Conservation (phyloP, 495 filamentous ascomycete species). For the Paragyromitra xinjiangensis region DNA sequence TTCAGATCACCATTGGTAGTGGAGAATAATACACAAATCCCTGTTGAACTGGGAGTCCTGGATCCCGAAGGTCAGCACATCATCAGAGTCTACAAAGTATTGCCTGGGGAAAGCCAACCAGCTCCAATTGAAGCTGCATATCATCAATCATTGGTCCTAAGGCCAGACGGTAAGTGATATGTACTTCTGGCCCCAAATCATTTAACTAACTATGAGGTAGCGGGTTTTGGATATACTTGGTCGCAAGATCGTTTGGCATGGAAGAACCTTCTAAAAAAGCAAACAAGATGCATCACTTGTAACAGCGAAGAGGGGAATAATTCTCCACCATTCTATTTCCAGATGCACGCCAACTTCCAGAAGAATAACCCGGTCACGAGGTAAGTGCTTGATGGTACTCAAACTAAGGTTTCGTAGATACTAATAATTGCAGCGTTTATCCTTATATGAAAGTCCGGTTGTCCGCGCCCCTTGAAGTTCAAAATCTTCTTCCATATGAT, state of each 20-base stretch:
- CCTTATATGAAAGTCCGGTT: slow-evolving; percentile 93
- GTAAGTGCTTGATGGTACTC: slow-evolving; percentile 57
- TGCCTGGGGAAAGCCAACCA: slow-evolving; percentile 88
- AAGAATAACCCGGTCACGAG: slow-evolving; percentile 79
- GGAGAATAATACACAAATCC: slow-evolving; percentile 98
- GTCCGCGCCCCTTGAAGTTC: slow-evolving; percentile 88
- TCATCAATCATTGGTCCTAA: slow-evolving; percentile 85
- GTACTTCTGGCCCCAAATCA: not conserved
- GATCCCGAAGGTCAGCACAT: slow-evolving; percentile 88
- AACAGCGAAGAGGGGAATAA: slow-evolving; percentile 80
- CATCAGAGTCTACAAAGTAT: slow-evolving; percentile 96
- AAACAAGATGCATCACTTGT: slow-evolving; percentile 85
- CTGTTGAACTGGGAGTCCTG: slow-evolving; percentile 92
- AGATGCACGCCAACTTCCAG: slow-evolving; percentile 84
- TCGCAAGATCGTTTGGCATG: slow-evolving; percentile 87
- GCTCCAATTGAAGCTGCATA: slow-evolving; percentile 92
- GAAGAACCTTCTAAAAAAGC: slow-evolving; percentile 85
- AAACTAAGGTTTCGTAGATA: not conserved
- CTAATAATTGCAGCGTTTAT: slow-evolving; percentile 70
- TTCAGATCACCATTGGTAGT: slow-evolving; percentile 93
- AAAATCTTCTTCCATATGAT: slow-evolving; percentile 94
- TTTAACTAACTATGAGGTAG: slow-evolving; percentile 40
- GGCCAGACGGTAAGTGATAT: slow-evolving; percentile 74
- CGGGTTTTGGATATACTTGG: slow-evolving; percentile 94
- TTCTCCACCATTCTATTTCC: slow-evolving; percentile 90